phyloP scores from a whole-genome alignment of 805 yeast species.

The Pichia insulana region DNA sequence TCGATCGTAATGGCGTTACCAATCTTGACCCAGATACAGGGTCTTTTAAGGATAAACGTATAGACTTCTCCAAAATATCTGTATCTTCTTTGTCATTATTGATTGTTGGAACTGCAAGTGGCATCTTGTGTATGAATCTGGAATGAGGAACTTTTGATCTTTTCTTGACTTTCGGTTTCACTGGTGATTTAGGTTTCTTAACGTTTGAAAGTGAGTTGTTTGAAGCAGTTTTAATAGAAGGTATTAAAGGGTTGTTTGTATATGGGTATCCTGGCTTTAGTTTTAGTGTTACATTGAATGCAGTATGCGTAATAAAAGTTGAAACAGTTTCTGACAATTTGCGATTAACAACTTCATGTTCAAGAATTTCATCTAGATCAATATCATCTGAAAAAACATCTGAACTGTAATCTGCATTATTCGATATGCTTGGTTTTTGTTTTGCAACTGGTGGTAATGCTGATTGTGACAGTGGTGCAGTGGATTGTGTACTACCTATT shows the following conservation, averaged over 20 bases:
- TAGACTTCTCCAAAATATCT: conserved; percentile 23
- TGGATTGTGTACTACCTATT: neutral
- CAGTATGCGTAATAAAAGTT: neutral
- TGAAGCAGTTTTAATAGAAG: too few relatives aligned
- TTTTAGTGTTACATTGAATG: neutral
- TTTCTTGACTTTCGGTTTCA: conserved; percentile 3
- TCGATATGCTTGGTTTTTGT: neutral
- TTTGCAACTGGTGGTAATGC: neutral
- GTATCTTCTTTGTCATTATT: conserved; percentile 19
- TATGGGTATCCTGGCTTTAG: neutral
- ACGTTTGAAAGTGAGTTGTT: neutral
- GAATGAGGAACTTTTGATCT: conserved; percentile 10
- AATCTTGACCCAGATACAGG: conserved; percentile 26
- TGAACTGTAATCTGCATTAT: neutral
- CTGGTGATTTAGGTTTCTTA: neutral
- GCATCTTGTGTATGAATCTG: conserved; percentile 16
- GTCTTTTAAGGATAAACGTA: conserved; percentile 25
- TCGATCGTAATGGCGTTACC: conserved; percentile 24
- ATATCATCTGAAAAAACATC: conserved; percentile 7
- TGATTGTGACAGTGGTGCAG: neutral
- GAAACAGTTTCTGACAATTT: neutral
- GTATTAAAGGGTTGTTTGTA: too few relatives aligned
- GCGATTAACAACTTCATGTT: neutral
- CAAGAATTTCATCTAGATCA: conserved; percentile 1
- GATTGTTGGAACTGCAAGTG: conserved; percentile 14